Base-by-base conservation (phyloP, 2,329 filamentous ascomycete genomes). In the Colletotrichum australisinense region DNA sequence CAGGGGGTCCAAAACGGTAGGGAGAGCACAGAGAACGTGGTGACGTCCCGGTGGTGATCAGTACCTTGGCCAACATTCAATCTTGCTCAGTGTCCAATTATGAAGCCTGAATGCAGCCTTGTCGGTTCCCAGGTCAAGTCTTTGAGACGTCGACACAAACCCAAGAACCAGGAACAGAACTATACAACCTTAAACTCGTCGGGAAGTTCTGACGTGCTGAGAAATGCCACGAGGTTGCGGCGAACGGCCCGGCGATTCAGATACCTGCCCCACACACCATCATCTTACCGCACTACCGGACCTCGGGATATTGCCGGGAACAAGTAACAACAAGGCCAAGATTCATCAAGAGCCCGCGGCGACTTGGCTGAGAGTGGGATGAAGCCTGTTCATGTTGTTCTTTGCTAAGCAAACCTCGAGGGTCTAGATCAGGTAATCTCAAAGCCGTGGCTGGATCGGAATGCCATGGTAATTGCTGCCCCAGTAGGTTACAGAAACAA, bases 181-280 rank as follows among this genome's bases (percentile, higher is more conserved):
- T 14, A 35, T 11, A 5, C 46, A 72, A 62, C 56, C 32, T 69
- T 65, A 73, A 73, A 38, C 30, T 62, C 67, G 55, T 67, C 49
- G 60, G 28, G 60, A 65, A 65, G 67, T 65, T 73, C 60, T 62
- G 60, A 65, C 67, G 46, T 73, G 67, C 67, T 70, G 70, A 73
- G 55, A 62, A 73, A 70, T 65, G 70, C 67, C 60, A 73, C 67
- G 67, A 73, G 70, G 70, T 19, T 14, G 19, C 55, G 62, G 56
- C 35, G 58, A 46, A 32, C 59, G 53, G 59, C 53, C 66, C 55
- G 65, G 53, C 22, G 16, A 59, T 65, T 67, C 30, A 35, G 56
- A 22, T 28, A 24, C 22, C 7, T 14, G 32, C 56, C 19, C 32
- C 63, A 38, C 14, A 24, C 14, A 35, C 24, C 16, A 49, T 32